These are phyloP conservation scores for Intubia oerlemansii DNA, from an alignment of 2,329 filamentous ascomycete species.

Conservation along the genomic window DNA sequence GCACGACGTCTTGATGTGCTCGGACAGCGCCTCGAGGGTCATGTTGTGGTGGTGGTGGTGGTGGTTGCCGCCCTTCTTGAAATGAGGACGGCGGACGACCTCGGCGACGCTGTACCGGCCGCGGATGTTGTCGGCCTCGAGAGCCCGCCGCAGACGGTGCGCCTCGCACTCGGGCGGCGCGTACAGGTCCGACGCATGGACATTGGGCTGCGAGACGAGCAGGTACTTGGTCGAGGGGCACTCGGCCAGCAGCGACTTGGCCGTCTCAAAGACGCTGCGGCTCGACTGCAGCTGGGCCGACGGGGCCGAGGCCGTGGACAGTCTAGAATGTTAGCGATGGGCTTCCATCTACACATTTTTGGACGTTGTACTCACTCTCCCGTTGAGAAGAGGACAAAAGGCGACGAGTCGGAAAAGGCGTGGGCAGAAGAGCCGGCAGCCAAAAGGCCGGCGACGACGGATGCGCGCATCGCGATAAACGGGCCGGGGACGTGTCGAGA, in stretches of 20 bases:
- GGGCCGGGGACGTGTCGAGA: too few relatives aligned
- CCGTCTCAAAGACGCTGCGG: conserved; percentile 19
- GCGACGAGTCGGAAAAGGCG: conserved; percentile 72
- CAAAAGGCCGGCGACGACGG: conserved; percentile 26
- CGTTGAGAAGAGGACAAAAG: conserved; percentile 75
- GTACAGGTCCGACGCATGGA: conserved; percentile 47
- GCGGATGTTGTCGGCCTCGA: conserved; percentile 15
- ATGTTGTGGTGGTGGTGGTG: too few relatives aligned
- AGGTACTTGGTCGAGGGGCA: conserved; percentile 64
- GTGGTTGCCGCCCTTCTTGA: too few relatives aligned
- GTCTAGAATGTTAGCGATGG: conserved; percentile 12
- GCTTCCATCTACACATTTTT: too few relatives aligned
- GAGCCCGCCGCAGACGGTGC: conserved; percentile 26
- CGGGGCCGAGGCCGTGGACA: conserved; percentile 15
- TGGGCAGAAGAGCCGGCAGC: conserved; percentile 36
- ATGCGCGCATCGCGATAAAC: conserved; percentile 30
- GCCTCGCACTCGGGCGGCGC: conserved; percentile 26
- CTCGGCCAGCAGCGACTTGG: conserved; percentile 30
- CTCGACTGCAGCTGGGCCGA: conserved; percentile 27
- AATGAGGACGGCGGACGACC: too few relatives aligned
- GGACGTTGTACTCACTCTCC: conserved; percentile 49
- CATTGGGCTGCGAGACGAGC: conserved; percentile 55
- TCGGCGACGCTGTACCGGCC: conserved; percentile 30
- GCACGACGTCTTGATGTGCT: conserved; percentile 26
- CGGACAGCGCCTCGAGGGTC: conserved; percentile 18